Percentiles rank a stretch among this genome's conserved stretches.
Conservation (phyloP, 768 basidiomycete genomes). For the Mycena olivaceomarginata region DNA sequence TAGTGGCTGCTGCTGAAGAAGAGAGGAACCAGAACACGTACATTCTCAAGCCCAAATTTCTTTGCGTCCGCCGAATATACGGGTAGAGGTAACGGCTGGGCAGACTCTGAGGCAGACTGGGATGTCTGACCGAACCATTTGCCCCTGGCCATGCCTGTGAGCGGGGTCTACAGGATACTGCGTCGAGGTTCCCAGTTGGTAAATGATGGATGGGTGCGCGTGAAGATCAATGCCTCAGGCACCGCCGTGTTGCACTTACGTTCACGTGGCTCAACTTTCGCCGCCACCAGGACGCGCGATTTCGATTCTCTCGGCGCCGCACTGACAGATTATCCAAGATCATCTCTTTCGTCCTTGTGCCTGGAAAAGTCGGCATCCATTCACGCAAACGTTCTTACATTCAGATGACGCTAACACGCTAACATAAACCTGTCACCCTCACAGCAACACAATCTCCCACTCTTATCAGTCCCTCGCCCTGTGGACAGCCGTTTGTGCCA, state of each 20-base stretch:
- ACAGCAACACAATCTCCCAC: constrained; percentile 76
- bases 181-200: constrained; percentile 25
- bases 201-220: neutral
- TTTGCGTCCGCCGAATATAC: constrained; percentile 81
- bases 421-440: neutral
- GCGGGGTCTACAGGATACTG: constrained; percentile 36
- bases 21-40: constrained; percentile 67
- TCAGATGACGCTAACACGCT: no score
- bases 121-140: constrained; percentile 60
- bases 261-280: no score
- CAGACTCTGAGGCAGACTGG: constrained; percentile 48
- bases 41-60: constrained; percentile 98
- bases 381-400: no score
- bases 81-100: constrained; percentile 55
- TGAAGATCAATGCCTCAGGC: neutral
- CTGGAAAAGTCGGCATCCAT: no score
- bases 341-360: no score
- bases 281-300: no score
- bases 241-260: no score
- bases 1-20: constrained; percentile 31
- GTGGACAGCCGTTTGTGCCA: constrained; percentile 78
- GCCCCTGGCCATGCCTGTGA: constrained; percentile 52
- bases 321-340: neutral
- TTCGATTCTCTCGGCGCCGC: no score
- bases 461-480: constrained; percentile 67